Evolutionary conservation across 1,139 yeast species (phyloP).

Genomic region (Zygotorulaspora mrakii): DNA sequence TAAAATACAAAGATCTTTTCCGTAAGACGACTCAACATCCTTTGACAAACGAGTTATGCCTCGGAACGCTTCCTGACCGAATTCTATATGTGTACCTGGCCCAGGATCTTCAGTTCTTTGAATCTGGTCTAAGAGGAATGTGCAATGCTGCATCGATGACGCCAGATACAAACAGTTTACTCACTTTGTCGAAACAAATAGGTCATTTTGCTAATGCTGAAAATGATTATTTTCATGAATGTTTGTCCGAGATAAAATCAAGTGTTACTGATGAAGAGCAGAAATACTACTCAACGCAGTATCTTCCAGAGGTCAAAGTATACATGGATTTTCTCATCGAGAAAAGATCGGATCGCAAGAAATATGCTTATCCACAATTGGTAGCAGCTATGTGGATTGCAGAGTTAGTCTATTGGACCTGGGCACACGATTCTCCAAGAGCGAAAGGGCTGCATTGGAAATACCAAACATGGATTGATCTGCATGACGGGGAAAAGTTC

Average conservation of each 20-base stretch:
- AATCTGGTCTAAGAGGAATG: conserved; percentile 42
- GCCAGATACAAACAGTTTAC: conserved; percentile 40
- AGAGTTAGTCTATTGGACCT: conserved; percentile 49
- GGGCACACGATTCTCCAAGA: conserved; percentile 43
- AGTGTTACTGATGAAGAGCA: conserved; percentile 22
- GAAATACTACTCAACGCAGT: conserved; percentile 21
- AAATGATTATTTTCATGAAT: conserved; percentile 44
- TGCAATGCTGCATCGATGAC: conserved; percentile 46
- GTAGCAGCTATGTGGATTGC: conserved; percentile 45
- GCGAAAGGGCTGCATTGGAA: conserved; percentile 41
- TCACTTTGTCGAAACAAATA: conserved; percentile 47
- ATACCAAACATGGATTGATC: conserved; percentile 47
- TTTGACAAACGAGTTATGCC: conserved; percentile 46
- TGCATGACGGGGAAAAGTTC: conserved; percentile 48
- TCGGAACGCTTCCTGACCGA: conserved; percentile 44
- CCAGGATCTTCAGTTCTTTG: conserved; percentile 49
- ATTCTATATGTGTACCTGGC: conserved; percentile 44
- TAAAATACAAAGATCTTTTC: conserved; percentile 32
- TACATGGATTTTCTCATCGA: conserved; percentile 40
- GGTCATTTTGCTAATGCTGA: conserved; percentile 49
- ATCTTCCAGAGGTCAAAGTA: conserved; percentile 39
- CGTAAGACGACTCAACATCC: conserved; percentile 41
- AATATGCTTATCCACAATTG: conserved; percentile 41
- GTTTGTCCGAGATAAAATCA: conserved; percentile 36
- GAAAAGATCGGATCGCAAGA: conserved; percentile 33